These are phyloP conservation scores for Pichia sp. DNA, from an alignment of 1,139 yeast genomes.

Conservation along the genomic window DNA sequence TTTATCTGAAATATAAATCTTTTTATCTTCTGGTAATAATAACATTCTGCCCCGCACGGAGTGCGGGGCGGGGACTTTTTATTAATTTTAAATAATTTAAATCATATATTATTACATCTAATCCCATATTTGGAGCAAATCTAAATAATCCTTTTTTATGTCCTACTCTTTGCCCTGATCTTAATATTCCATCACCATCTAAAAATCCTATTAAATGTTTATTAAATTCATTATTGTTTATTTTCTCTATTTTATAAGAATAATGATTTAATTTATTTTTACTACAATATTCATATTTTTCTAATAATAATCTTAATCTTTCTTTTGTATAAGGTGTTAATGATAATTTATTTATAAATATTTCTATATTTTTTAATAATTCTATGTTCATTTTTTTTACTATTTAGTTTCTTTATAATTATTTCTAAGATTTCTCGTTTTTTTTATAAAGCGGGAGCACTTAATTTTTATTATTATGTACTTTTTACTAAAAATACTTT, in stretches of 20 bases:
- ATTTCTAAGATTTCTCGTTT: neutral
- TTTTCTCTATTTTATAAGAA: neutral
- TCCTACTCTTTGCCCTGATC: neutral
- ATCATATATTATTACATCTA: neutral
- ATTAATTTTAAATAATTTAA: neutral
- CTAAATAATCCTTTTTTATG: neutral
- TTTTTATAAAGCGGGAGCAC: too few relatives aligned
- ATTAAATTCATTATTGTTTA: neutral
- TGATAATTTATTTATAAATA: neutral
- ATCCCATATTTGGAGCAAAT: neutral
- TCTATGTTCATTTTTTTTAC: neutral
- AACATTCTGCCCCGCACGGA: neutral
- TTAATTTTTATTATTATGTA: slow-evolving; percentile 1
- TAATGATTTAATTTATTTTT: neutral
- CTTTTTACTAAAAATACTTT: neutral
- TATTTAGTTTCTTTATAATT: neutral
- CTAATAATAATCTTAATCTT: neutral
- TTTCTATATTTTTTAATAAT: neutral
- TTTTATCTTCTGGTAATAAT: neutral
- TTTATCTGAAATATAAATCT: neutral
- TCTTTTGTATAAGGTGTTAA: neutral
- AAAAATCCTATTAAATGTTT: neutral
- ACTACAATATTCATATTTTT: neutral
- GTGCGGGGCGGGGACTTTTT: neutral
- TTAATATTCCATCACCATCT: neutral